Conservation (phyloP, 805 yeast genomes). For the Jamesozyma rosinii region DNA sequence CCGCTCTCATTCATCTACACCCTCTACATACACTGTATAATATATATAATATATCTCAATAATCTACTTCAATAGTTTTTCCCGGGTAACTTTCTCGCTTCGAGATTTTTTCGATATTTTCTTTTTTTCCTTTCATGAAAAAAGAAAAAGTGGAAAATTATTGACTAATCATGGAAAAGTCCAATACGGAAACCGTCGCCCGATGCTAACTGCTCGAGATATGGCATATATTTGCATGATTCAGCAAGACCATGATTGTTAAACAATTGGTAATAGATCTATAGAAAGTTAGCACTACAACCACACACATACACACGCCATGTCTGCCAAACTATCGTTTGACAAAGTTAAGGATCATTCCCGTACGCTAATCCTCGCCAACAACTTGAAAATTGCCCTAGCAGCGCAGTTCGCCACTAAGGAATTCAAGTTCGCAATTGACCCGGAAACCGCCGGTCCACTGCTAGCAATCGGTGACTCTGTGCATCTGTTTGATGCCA, state of each 20-base stretch:
- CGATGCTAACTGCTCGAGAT: too few species aligned
- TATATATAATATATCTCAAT: too few species aligned
- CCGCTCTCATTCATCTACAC: too few species aligned
- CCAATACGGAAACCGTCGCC: too few species aligned
- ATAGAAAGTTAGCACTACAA: too few species aligned
- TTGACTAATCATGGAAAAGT: too few species aligned
- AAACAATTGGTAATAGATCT: too few species aligned
- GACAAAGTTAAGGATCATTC: constrained; percentile 21
- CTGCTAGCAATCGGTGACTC: constrained; percentile 23
- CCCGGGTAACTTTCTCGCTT: too few species aligned
- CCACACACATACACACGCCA: too few species aligned
- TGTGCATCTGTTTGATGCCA: constrained; percentile 48
- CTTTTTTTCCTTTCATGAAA: not conserved
- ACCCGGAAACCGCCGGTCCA: constrained; percentile 19
- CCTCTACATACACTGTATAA: constrained; percentile 1
- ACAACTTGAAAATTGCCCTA: constrained; percentile 28
- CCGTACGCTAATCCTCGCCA: constrained; percentile 18
- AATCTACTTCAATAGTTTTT: too few species aligned
- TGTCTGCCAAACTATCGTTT: constrained; percentile 22
- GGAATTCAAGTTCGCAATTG: constrained; percentile 16
- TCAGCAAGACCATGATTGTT: too few species aligned
- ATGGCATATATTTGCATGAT: too few species aligned
- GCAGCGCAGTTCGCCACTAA: constrained; percentile 23
- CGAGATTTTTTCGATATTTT: not conserved
- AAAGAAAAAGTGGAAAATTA: not conserved